Percentiles rank a stretch among this genome's conserved stretches.
Evolutionary conservation across 1,284 basidiomycete species (phyloP).

Genomic region (Psilocybe mexicana): DNA sequence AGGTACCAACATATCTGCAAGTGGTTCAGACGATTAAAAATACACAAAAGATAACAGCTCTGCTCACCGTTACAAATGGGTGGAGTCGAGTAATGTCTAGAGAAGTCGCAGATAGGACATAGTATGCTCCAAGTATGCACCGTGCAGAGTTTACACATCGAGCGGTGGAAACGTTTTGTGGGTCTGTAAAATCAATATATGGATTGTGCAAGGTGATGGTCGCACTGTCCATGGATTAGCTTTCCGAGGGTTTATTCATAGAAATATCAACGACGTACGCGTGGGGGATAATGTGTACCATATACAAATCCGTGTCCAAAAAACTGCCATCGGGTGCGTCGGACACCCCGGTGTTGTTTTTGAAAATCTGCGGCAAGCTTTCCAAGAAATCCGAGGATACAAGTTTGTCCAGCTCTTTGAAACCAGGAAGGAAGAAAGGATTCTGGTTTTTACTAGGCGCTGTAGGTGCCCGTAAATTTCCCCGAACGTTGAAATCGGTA

Average conservation of each 20-base stretch:
- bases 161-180: conserved; percentile 60
- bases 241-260: background rate
- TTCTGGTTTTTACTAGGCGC: conserved; percentile 66
- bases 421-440: conserved; percentile 64
- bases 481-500: conserved; percentile 78
- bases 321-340: conserved; percentile 54
- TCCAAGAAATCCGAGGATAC: conserved; percentile 66
- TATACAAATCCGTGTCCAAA: conserved; percentile 78
- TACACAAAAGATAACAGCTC: background rate
- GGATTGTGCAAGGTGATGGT: conserved; percentile 81
- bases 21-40: conserved; percentile 11
- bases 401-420: conserved; percentile 66
- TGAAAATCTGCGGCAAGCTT: conserved; percentile 66
- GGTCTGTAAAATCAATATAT: conserved; percentile 72
- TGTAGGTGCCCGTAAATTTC: conserved; percentile 59
- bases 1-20: conserved; percentile 84
- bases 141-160: conserved; percentile 74
- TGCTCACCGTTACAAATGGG: conserved; percentile 74
- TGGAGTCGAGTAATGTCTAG: conserved; percentile 76
- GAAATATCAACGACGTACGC: conserved; percentile 54
- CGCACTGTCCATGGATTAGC: conserved; percentile 48
- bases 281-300: conserved; percentile 81
- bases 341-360: conserved; percentile 58
- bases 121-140: conserved; percentile 71
- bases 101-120: conserved; percentile 72